phyloP scores from a whole-genome alignment of 2,329 filamentous ascomycete species.

The Amphichorda felina region DNA sequence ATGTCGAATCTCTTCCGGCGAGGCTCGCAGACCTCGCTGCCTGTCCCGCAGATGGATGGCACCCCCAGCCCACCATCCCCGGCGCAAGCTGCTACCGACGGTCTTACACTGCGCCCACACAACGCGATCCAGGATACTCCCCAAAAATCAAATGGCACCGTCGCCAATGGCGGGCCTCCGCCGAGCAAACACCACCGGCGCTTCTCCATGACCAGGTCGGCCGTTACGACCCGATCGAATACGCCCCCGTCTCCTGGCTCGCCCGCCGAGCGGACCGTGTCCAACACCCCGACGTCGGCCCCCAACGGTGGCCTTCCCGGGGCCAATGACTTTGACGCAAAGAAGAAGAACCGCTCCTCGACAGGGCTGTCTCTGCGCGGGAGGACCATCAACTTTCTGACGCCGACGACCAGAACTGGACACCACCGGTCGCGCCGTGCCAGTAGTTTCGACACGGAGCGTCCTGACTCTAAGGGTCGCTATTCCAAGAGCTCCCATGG shows the following conservation, averaged over 20 bases:
- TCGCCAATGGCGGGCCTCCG: constrained; percentile 15
- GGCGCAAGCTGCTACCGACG: constrained; percentile 6
- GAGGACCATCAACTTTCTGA: constrained; percentile 34
- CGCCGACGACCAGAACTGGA: constrained; percentile 12
- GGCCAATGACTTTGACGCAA: constrained; percentile 25
- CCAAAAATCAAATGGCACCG: too few species aligned
- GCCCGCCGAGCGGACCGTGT: constrained; percentile 22
- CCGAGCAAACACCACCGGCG: constrained; percentile 17
- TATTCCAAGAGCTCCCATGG: constrained; percentile 9
- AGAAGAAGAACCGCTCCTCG: constrained; percentile 36
- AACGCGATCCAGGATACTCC: too few species aligned
- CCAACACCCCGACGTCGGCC: constrained; percentile 9
- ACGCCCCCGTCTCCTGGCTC: constrained; percentile 38
- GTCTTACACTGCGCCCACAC: too few species aligned
- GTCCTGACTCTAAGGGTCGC: constrained; percentile 11
- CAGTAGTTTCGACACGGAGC: constrained; percentile 35
- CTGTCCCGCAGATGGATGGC: neutral
- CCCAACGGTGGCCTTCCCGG: constrained; percentile 22
- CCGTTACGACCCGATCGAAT: constrained; percentile 32
- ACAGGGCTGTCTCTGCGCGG: constrained; percentile 38
- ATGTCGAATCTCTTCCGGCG: constrained; percentile 38
- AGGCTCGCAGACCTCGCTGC: constrained; percentile 7
- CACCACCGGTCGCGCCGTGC: constrained; percentile 21
- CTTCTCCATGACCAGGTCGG: constrained; percentile 34
- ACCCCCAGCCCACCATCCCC: neutral